These are phyloP conservation scores for Dryas alaskensis DNA, from an alignment of 306 rosid genomes.

Conservation along the genomic window DNA sequence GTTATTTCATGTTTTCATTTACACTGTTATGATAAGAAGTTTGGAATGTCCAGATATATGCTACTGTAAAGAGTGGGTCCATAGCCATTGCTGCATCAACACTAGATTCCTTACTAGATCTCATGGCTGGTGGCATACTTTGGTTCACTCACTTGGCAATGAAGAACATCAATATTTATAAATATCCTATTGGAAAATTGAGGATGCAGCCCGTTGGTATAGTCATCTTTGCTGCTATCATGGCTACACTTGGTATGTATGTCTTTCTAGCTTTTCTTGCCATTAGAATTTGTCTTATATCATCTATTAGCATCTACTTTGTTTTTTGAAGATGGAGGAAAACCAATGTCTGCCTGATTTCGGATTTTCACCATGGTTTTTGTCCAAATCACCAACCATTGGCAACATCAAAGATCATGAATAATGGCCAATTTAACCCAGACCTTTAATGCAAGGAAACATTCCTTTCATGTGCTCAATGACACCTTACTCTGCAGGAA, in stretches of 20 bases:
- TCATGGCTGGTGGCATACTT: slow-evolving; percentile 89
- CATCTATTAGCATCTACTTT: background rate
- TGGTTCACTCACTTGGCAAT: slow-evolving; percentile 89
- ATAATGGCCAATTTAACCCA: background rate
- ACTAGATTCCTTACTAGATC: slow-evolving; percentile 56
- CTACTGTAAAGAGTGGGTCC: slow-evolving; percentile 54
- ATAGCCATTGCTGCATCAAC: slow-evolving; percentile 65
- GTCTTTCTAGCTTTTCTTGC: slow-evolving; percentile 18
- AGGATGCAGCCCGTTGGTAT: slow-evolving; percentile 97
- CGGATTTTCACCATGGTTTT: background rate
- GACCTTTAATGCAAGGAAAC: background rate
- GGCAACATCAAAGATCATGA: background rate
- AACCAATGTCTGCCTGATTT: background rate
- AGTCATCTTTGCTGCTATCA: slow-evolving; percentile 82
- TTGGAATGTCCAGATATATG: slow-evolving; percentile 42
- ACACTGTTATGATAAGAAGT: background rate
- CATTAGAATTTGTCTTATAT: background rate
- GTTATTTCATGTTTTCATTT: background rate
- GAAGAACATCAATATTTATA: slow-evolving; percentile 73
- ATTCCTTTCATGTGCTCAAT: background rate
- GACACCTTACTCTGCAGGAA: background rate
- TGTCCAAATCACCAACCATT: background rate
- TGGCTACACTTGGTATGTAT: slow-evolving; percentile 92
- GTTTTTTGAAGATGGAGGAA: background rate
- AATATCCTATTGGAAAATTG: slow-evolving; percentile 87